Conservation (phyloP, 1,284 basidiomycete genomes). For the Austroboletus novae-zelandiae region DNA sequence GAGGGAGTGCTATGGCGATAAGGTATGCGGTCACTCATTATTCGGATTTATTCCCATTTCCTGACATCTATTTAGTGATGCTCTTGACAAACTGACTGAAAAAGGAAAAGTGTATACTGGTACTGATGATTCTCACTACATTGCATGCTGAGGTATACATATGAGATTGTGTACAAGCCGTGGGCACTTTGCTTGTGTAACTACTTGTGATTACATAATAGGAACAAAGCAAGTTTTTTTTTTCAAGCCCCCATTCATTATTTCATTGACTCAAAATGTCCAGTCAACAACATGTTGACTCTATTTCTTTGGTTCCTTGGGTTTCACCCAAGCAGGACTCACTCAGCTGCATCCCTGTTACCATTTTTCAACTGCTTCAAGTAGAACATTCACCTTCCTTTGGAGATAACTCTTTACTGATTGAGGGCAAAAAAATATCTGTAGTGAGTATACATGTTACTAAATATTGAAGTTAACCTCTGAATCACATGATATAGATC, state of each 20-base stretch:
- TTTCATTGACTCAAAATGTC: constrained; percentile 10
- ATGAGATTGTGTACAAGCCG: not conserved
- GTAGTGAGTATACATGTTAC: constrained; percentile 14
- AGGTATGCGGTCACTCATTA: constrained; percentile 40
- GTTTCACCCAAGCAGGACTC: not conserved
- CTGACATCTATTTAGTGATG: constrained; percentile 42
- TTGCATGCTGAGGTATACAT: constrained; percentile 10
- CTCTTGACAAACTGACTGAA: constrained; percentile 66
- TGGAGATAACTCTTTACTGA: constrained; percentile 6
- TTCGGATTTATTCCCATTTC: not conserved
- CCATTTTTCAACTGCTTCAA: constrained; percentile 25
- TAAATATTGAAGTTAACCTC: not conserved
- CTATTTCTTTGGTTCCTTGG: not conserved
- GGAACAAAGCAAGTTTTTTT: not conserved
- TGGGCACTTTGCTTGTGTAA: not conserved
- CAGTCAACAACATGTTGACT: constrained; percentile 9
- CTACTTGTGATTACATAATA: not conserved
- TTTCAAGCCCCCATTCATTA: not conserved
- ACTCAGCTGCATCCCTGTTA: constrained; percentile 18
- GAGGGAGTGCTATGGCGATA: constrained; percentile 44
- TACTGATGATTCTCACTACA: constrained; percentile 62
- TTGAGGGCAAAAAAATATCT: constrained; percentile 13
- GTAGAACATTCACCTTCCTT: constrained; percentile 13
- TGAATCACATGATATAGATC: constrained; percentile 14
- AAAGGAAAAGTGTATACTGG: constrained; percentile 69